Evolutionary conservation across 805 yeast species (phyloP).

Genomic region (Sugiyamaella qingdaonensis): DNA sequence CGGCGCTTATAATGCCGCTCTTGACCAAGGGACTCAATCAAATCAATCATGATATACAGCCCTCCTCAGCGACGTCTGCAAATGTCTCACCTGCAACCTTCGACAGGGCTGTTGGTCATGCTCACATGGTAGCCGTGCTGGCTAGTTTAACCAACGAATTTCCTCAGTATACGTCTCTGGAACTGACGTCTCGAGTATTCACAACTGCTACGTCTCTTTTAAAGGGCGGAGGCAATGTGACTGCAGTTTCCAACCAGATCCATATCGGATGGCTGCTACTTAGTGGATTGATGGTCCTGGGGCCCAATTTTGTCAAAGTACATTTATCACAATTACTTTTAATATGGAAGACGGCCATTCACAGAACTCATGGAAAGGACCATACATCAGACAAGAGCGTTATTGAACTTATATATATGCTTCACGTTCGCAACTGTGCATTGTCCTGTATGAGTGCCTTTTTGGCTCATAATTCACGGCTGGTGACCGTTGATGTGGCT

Average conservation of each 20-base stretch:
- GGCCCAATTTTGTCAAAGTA: constrained; percentile 48
- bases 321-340: constrained; percentile 56
- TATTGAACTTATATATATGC: constrained; percentile 34
- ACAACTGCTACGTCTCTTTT: constrained; percentile 42
- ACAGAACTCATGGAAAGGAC: constrained; percentile 40
- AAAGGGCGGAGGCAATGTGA: constrained; percentile 32
- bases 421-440: constrained; percentile 55
- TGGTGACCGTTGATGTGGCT: constrained; percentile 41
- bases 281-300: constrained; percentile 60
- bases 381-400: constrained; percentile 36
- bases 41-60: constrained; percentile 23
- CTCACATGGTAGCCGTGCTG: constrained; percentile 27
- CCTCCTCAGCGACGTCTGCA: constrained; percentile 6
- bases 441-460: constrained; percentile 55
- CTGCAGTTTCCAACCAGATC: constrained; percentile 34
- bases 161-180: constrained; percentile 41
- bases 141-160: constrained; percentile 25
- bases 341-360: constrained; percentile 60
- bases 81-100: constrained; percentile 16
- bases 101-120: constrained; percentile 27
- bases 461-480: constrained; percentile 35
- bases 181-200: constrained; percentile 42
- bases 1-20: constrained; percentile 24
- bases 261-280: constrained; percentile 60
- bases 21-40: constrained; percentile 19